These are phyloP conservation scores for Geoglossum cookeanum DNA, from an alignment of 2,329 filamentous ascomycete genomes.

Conservation along the genomic window DNA sequence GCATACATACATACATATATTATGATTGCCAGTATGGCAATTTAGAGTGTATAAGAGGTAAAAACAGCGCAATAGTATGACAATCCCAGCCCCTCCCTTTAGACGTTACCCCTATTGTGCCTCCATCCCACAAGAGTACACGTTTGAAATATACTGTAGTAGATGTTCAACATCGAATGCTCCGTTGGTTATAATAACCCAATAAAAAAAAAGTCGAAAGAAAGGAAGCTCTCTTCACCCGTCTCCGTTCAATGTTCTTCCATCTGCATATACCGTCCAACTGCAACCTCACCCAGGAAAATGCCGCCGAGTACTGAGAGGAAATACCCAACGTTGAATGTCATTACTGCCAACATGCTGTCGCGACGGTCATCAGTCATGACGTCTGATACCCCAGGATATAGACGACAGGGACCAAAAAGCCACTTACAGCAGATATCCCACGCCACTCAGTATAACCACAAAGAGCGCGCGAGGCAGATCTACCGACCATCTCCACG, in stretches of 20 bases:
- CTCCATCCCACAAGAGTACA: too few relatives aligned
- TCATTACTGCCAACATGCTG: constrained; percentile 89
- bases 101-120: too few relatives aligned
- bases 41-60: too few relatives aligned
- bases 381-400: background rate
- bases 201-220: background rate
- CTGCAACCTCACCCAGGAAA: constrained; percentile 68
- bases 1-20: too few relatives aligned
- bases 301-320: constrained; percentile 57
- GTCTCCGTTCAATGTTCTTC: constrained; percentile 26
- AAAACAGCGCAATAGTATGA: too few relatives aligned
- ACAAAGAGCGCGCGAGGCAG: constrained; percentile 52
- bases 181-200: too few relatives aligned
- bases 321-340: constrained; percentile 72
- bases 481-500: constrained; percentile 70
- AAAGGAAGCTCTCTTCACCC: background rate
- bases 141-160: too few relatives aligned
- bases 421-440: constrained; percentile 61
- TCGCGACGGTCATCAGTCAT: constrained; percentile 6
- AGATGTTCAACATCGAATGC: too few relatives aligned
- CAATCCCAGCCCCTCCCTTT: too few relatives aligned
- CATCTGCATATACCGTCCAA: constrained; percentile 46
- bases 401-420: constrained; percentile 3
- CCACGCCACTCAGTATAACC: constrained; percentile 53
- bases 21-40: too few relatives aligned